Base-by-base conservation (phyloP, 2,329 filamentous ascomycete species). In the Beauveria brongniartii region DNA sequence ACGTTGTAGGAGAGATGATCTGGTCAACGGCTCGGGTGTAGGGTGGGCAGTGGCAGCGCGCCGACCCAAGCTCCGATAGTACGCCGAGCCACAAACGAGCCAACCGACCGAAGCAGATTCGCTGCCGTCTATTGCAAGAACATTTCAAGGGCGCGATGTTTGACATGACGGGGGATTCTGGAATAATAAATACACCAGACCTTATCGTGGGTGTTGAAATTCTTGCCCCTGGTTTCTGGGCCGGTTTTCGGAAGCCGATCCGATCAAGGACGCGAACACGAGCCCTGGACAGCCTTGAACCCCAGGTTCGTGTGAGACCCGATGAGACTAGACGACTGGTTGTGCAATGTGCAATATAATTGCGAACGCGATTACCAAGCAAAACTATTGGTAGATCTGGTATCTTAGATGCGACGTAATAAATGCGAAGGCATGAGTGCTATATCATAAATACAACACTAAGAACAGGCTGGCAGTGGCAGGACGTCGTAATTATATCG, bases 221-320 rank as follows among this genome's bases (percentile, higher is more conserved):
- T 28, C 46, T 28, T n/a, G 24, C 14, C 16, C n/a, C 43, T 24
- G 43, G 6, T 12, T 12, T 22, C 20, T 46, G 34, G 4, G 22
- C 44, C 44, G 5, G 6, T 22, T 47, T 24, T 47, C 44, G 44
- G 55, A 18, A 59, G n/a, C 46, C 34, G 55, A 51, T 51, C 30
- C 55, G 55, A 58, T 41, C 43, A 56, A 48, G 46, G 55, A 57
- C 43, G 43, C 55, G 55, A 51, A 59, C 55, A 51, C 55, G 55
- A 59, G 43, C 34, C 34, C 20, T 18, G 26, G 46, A 37, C 20
- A 26, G 3, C 34, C 26, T 22, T 22, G 48, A 52, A 30, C 5
- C 50, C n/a, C 9, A 18, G 30, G 30, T 30, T 20, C 18, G 48
- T 51, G 16, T 34, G 9, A 20, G 48, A 51, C 26, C 48, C 26